phyloP scores from a whole-genome alignment of 140 eudicot species.

The Bidens hawaiensis region DNA sequence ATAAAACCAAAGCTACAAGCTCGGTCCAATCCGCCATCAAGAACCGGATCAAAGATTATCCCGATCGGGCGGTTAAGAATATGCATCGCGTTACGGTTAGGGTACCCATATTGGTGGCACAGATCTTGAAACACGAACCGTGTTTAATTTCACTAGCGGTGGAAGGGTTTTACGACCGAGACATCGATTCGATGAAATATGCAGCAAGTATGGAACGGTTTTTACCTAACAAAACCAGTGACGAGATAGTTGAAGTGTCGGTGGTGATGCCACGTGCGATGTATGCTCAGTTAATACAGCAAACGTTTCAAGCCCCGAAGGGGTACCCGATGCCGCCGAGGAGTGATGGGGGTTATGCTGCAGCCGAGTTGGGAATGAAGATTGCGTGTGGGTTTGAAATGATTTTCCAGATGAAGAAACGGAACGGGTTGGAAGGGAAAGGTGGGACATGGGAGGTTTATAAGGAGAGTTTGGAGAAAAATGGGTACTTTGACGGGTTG shows the following conservation, averaged over 20 bases:
- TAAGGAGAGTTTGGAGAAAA: slow-evolving; percentile 55
- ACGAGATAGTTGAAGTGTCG: slow-evolving; percentile 61
- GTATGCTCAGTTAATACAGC: slow-evolving; percentile 91
- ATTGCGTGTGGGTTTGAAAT: slow-evolving; percentile 93
- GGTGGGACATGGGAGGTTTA: slow-evolving; percentile 84
- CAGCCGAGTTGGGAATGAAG: slow-evolving; percentile 96
- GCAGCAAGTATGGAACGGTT: slow-evolving; percentile 74
- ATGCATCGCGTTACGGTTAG: slow-evolving; percentile 70
- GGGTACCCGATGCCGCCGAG: slow-evolving; percentile 78
- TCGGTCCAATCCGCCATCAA: slow-evolving; percentile 40
- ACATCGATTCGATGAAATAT: slow-evolving; percentile 74
- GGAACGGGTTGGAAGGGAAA: slow-evolving; percentile 67
- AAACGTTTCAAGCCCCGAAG: slow-evolving; percentile 85
- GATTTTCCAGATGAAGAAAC: slow-evolving; percentile 75
- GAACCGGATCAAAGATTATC: slow-evolving; percentile 45
- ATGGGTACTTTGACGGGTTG: slow-evolving; percentile 77
- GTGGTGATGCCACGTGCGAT: slow-evolving; percentile 82
- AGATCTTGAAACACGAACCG: slow-evolving; percentile 76
- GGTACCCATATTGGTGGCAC: slow-evolving; percentile 67
- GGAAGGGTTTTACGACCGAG: slow-evolving; percentile 91
- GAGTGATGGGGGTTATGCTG: slow-evolving; percentile 50
- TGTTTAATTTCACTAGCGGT: slow-evolving; percentile 65
- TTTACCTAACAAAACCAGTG: slow-evolving; percentile 50
- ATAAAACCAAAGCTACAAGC: slow-evolving; percentile 34
- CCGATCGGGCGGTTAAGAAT: slow-evolving; percentile 45